Conservation (phyloP, 2,329 filamentous ascomycete genomes). For the Fusarium camptoceras region DNA sequence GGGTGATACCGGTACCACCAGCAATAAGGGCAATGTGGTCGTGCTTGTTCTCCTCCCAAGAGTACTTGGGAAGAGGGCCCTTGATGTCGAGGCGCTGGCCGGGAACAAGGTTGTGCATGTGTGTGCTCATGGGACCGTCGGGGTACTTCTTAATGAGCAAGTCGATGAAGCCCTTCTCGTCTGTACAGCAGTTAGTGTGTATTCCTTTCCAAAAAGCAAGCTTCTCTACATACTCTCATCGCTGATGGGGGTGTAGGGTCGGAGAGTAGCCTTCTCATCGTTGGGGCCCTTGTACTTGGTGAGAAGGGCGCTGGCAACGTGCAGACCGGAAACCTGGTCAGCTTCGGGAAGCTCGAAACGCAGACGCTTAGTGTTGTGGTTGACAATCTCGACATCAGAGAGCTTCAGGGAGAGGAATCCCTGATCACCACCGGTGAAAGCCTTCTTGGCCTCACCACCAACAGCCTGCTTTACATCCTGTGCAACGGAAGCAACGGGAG, state of each 20-base stretch:
- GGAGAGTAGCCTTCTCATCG: constrained; percentile 85
- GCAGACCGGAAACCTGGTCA: constrained; percentile 85
- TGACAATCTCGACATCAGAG: constrained; percentile 81
- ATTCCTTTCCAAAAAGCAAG: background rate
- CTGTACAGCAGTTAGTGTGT: constrained; percentile 57
- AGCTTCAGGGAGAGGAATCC: constrained; percentile 87
- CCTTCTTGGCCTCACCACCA: constrained; percentile 63
- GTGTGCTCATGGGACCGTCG: constrained; percentile 88
- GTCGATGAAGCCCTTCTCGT: constrained; percentile 82
- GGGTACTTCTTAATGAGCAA: constrained; percentile 94
- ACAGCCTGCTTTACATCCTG: constrained; percentile 60
- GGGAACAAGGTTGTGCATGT: constrained; percentile 84
- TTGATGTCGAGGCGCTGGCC: constrained; percentile 91
- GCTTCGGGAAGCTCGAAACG: constrained; percentile 87
- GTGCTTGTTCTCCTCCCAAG: constrained; percentile 92
- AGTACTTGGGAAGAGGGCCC: constrained; percentile 94
- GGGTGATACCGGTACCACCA: constrained; percentile 96
- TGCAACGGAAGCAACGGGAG: constrained; percentile 63
- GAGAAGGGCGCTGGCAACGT: constrained; percentile 86
- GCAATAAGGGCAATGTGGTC: constrained; percentile 87
- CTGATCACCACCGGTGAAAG: constrained; percentile 86
- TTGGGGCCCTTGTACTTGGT: constrained; percentile 91
- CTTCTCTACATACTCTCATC: constrained; percentile 74
- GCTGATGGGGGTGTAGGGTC: constrained; percentile 92
- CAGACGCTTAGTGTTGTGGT: constrained; percentile 95